Percentiles rank a stretch among this genome's conserved stretches.
Conservation (phyloP, 73 alveolate genomes). For the Paramecium biaurelia region DNA sequence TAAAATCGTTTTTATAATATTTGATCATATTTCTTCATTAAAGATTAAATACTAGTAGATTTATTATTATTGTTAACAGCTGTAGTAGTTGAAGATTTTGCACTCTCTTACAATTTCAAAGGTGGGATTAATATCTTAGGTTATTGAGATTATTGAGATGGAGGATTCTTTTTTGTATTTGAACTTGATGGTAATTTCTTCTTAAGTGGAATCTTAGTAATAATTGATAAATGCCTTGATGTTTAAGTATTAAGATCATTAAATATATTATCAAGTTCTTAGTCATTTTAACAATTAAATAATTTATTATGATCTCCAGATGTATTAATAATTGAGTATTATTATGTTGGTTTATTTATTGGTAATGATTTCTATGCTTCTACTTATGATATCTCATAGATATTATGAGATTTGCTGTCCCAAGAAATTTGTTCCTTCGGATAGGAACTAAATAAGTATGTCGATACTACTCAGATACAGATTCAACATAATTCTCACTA, state of each 20-base stretch:
- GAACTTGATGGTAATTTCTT: neutral
- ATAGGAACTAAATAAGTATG: slow-evolving; percentile 19
- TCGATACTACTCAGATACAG: slow-evolving; percentile 13
- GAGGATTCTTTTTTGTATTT: neutral
- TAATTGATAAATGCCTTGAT: neutral
- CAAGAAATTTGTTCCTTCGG: slow-evolving; percentile 26
- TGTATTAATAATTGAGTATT: neutral
- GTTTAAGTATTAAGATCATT: neutral
- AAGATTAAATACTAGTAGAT: neutral
- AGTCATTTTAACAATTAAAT: neutral
- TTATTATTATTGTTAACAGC: neutral
- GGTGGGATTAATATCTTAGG: slow-evolving; percentile 15
- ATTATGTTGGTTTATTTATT: neutral
- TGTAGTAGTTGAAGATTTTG: slow-evolving; percentile 3
- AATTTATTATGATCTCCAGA: slow-evolving; percentile 44
- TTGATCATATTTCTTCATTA: slow-evolving; percentile 44
- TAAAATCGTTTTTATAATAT: slow-evolving; percentile 8
- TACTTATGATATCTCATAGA: neutral
- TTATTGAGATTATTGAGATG: neutral
- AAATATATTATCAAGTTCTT: neutral
- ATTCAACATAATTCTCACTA: slow-evolving; percentile 47
- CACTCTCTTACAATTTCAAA: slow-evolving; percentile 31
- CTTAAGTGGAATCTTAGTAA: neutral
- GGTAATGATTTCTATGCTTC: neutral
- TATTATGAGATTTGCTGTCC: slow-evolving; percentile 34